These are phyloP conservation scores for Ilyonectria mors-panacis DNA, from an alignment of 2,329 filamentous ascomycete species.

Conservation along the genomic window DNA sequence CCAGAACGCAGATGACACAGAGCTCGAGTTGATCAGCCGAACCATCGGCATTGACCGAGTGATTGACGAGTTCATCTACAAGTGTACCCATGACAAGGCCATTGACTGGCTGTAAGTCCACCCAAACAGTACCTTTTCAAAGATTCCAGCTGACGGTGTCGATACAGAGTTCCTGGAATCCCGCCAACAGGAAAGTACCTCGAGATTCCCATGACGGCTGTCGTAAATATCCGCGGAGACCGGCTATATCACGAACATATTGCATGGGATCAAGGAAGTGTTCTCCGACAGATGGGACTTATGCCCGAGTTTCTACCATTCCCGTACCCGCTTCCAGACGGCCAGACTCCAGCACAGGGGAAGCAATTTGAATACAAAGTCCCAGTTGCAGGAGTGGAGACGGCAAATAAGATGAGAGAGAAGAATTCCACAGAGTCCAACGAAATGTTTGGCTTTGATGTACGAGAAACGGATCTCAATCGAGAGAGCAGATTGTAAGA, in stretches of 20 bases:
- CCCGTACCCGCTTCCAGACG: slow-evolving; percentile 66
- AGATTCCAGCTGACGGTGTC: not conserved
- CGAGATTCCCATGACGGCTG: slow-evolving; percentile 72
- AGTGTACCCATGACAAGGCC: slow-evolving; percentile 73
- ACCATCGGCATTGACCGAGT: slow-evolving; percentile 81
- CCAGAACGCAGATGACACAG: slow-evolving; percentile 77
- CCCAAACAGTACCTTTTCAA: too few relatives aligned
- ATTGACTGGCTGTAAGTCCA: slow-evolving; percentile 77
- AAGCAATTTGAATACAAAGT: slow-evolving; percentile 49
- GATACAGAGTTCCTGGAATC: slow-evolving; percentile 63
- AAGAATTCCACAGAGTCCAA: slow-evolving; percentile 51
- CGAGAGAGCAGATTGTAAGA: not conserved
- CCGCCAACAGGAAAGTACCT: slow-evolving; percentile 68
- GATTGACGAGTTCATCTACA: slow-evolving; percentile 79
- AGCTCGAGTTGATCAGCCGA: slow-evolving; percentile 78
- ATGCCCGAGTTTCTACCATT: slow-evolving; percentile 74
- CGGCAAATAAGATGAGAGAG: slow-evolving; percentile 52
- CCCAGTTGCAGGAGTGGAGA: slow-evolving; percentile 52
- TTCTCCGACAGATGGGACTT: slow-evolving; percentile 71
- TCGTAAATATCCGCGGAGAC: slow-evolving; percentile 76
- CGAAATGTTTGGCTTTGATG: slow-evolving; percentile 48
- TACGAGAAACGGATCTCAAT: slow-evolving; percentile 32
- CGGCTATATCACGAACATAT: slow-evolving; percentile 77
- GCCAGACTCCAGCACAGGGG: slow-evolving; percentile 41
- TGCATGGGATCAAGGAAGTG: slow-evolving; percentile 77